Base-by-base conservation (phyloP, 2,329 filamentous ascomycete species). In the Aspergillus ruber region DNA sequence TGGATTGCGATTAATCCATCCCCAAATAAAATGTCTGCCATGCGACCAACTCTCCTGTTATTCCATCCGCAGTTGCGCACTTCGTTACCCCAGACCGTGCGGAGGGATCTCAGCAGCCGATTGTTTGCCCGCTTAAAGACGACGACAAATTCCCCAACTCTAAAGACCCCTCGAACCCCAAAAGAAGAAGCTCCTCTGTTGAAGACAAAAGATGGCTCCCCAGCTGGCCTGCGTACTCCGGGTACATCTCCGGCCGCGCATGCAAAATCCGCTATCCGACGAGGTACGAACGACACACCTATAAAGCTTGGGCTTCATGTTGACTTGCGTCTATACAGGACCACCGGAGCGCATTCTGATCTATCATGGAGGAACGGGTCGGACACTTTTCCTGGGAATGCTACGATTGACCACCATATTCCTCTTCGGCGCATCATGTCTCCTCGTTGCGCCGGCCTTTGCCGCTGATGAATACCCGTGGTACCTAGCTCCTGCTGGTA, bases 341-440 rank as follows among this genome's bases (percentile, higher is more conserved):
- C 61, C 64, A 17, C 68, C 67, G 35, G 67, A 71, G 43, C 61
- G 63, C 41, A 64, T 90, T 23, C 76, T 89, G 56, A 79, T 94
- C 52, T 94, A 88, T 66, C 85, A 90, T 68, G 83, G 83, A 45
- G 86, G 88, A 45, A 84, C 81, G 0, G 76, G 77, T 7, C 77
- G 80, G 49, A 84, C 80, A 25, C 80, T 82, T 6, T 84, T 86
- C 55, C 69, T 91, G 41, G 86, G 84, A 43, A 79, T 82, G 60
- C 66, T 87, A 52, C 88, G 89, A 59, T 70, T 91, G 47, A 82
- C 82, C 1, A 84, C 84, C 3, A 75, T 93, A 36, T 80, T 89
- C 51, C 66, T 86, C 35, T 84, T 85, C 47, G 77, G 76, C 18
- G 81, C 85, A 56, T 87, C 87, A 58, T 76, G 75, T 54, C 68